Evolutionary conservation across 768 basidiomycete species (phyloP), one percentile per base, ranked within the genome.

Genomic region (Pulveroboletus sp.): DNA sequence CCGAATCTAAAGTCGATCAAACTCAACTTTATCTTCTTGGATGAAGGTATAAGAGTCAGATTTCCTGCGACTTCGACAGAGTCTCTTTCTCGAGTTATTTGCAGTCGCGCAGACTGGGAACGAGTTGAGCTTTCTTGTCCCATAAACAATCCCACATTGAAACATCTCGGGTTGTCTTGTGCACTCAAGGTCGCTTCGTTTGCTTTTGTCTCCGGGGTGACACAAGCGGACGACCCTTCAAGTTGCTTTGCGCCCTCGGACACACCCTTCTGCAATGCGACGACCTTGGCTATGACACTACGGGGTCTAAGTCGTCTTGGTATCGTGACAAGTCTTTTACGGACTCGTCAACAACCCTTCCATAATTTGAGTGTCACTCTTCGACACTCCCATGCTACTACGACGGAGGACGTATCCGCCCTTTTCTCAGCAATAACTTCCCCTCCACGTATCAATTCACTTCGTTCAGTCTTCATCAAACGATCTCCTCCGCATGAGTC

Each of bases 161-260:
- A 32, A 42, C 36, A 46, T 19, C 45, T 54, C 14, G 36, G 20
- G n/a, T 29, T n/a, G 25, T 29, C 29, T 48, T 29, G 35, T 3
- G 33, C 34, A 6, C 45, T 55, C 43, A 36, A 27, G 23, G 32
- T n/a, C 1, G 45, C 35, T 37, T 48, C 53, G 6, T 23, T 55
- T 8, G 6, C 10, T 1, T 11, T 44, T 4, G 25, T 32, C 4
- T 6, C 27, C 8, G 27, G 25, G 25, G 9, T 9, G 5, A 7
- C 21, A 12, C 21, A 19, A n/a, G 12, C 23, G 6, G 41, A 43
- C 4, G n/a, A 39, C 11, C 14, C 14, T n/a, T n/a, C n/a, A n/a
- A n/a, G n/a, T 11, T 43, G 21, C 25, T 51, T 47, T 33, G 46
- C 27, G 12, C 41, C 16, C 6, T 16, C 14, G 14, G 43, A 44